These are phyloP conservation scores for Plasmodium gallinaceum DNA, from an alignment of 169 alveolate genomes.

Conservation along the genomic window DNA sequence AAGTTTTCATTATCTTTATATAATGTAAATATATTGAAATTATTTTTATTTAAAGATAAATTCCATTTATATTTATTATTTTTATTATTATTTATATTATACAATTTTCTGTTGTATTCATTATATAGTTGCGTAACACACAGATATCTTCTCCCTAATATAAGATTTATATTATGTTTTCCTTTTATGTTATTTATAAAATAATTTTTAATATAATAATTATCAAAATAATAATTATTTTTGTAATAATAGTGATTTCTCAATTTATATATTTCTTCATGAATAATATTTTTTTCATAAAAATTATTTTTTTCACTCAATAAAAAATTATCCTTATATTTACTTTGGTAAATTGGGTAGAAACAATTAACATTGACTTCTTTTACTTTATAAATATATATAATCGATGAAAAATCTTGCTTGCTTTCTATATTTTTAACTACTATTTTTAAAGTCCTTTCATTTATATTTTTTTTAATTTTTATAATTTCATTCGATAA, in stretches of 20 bases:
- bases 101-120: background rate
- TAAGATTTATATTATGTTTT: background rate
- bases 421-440: conserved; percentile 17
- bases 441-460: background rate
- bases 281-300: background rate
- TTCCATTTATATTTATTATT: conserved; percentile 10
- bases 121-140: conserved; percentile 15
- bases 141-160: conserved; percentile 20
- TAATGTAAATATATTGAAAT: conserved; percentile 11
- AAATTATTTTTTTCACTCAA: background rate
- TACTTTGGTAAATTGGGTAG: background rate
- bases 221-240: conserved; percentile 35
- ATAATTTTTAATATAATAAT: conserved; percentile 17
- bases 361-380: conserved; percentile 17
- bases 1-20: conserved; percentile 13
- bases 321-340: background rate
- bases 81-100: background rate
- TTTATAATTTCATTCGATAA: conserved; percentile 19
- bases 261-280: conserved; percentile 18
- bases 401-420: conserved; percentile 28
- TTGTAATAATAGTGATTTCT: conserved; percentile 30
- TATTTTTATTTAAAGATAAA: conserved; percentile 3
- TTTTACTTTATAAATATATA: conserved; percentile 11
- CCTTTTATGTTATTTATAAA: conserved; percentile 14
- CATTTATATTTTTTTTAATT: conserved; percentile 4